Conservation (phyloP, 139 green algal species). For the Ettlia oleoabundans region DNA sequence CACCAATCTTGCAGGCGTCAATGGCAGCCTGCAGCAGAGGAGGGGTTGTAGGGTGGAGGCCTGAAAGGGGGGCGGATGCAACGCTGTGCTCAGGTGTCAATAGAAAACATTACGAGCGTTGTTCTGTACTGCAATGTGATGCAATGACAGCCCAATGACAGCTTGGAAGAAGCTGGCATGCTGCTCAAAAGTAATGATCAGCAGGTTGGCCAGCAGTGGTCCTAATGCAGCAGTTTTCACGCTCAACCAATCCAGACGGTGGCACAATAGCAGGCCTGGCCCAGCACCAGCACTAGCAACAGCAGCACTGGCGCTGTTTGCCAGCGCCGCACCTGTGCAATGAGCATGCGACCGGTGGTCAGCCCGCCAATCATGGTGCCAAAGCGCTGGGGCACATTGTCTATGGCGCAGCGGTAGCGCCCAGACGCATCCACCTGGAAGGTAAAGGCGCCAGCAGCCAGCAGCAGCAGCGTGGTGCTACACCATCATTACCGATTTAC, state of each 20-base stretch:
- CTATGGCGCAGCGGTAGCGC: constrained; percentile 71
- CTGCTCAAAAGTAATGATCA: not conserved
- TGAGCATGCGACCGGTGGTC: constrained; percentile 28
- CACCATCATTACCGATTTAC: too few species aligned
- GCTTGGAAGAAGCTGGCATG: not conserved
- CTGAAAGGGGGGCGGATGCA: too few species aligned
- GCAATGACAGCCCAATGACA: too few species aligned
- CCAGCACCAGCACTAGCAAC: not conserved
- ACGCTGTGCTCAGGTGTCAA: too few species aligned
- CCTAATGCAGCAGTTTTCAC: too few species aligned
- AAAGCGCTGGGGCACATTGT: constrained; percentile 76
- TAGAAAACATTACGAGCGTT: too few species aligned
- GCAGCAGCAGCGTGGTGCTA: not conserved
- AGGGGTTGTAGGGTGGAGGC: too few species aligned
- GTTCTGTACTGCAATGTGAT: too few species aligned
- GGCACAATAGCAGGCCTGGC: too few species aligned
- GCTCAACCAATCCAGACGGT: too few species aligned
- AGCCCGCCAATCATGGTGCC: constrained; percentile 85
- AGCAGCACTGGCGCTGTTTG: not conserved
- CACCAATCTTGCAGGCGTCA: constrained; percentile 80
- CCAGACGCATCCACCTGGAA: constrained; percentile 20
- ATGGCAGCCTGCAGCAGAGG: constrained; percentile 66
- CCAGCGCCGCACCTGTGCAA: not conserved
- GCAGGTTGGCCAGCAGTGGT: not conserved
- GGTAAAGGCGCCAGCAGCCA: too few species aligned